Conservation (phyloP, 306 rosid genomes). For the Cicer yamashitae region DNA sequence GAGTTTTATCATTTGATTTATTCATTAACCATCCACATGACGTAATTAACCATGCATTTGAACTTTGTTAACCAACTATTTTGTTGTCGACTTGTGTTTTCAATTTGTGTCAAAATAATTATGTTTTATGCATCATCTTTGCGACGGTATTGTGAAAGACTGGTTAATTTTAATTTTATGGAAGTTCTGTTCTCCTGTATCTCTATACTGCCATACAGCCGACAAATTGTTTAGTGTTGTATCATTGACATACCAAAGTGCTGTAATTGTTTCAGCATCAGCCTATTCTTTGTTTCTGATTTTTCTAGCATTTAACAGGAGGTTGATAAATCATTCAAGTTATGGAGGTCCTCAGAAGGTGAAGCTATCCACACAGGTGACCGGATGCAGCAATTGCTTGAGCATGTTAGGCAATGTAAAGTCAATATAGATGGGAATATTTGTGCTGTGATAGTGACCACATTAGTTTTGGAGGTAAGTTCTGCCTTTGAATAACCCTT, state of each 20-base stretch:
- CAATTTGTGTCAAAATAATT: neutral
- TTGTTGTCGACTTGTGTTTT: no score
- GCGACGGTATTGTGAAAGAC: neutral
- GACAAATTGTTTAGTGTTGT: constrained; percentile 16
- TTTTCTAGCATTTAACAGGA: constrained; percentile 54
- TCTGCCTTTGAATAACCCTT: constrained; percentile 23
- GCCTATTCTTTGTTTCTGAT: neutral
- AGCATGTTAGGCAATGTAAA: constrained; percentile 74
- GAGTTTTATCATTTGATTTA: no score
- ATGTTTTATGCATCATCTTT: constrained; percentile 14
- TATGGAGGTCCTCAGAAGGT: constrained; percentile 58
- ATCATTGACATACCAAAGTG: neutral
- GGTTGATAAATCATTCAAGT: constrained; percentile 63
- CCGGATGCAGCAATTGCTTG: constrained; percentile 74
- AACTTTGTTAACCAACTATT: no score
- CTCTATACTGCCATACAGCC: constrained; percentile 5
- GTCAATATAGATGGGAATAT: constrained; percentile 75
- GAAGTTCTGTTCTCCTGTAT: neutral
- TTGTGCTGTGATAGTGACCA: constrained; percentile 81
- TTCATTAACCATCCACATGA: no score
- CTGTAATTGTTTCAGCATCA: constrained; percentile 10
- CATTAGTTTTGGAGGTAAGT: constrained; percentile 84
- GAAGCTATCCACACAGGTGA: constrained; percentile 60
- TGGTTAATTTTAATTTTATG: neutral
- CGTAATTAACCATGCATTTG: no score